Conservation (phyloP, 805 yeast species). For the Myxozyma neotropica region DNA sequence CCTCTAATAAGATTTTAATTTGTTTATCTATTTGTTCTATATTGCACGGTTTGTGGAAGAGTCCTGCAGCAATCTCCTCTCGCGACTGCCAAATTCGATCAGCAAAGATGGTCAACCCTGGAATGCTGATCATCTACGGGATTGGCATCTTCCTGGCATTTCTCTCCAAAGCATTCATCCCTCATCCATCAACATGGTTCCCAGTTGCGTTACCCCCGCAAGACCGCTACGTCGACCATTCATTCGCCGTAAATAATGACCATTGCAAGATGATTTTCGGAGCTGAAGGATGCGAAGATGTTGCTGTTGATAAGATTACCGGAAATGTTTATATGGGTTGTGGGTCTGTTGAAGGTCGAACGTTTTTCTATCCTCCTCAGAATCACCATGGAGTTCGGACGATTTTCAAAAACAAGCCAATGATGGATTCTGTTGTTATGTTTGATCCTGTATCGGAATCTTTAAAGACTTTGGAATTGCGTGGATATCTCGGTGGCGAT, state of each 20-base stretch:
- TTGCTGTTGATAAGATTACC: conserved; percentile 15
- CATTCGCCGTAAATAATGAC: conserved; percentile 10
- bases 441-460: conserved; percentile 8
- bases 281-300: conserved; percentile 21
- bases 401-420: neutral
- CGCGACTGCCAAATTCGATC: too few relatives aligned
- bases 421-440: conserved; percentile 6
- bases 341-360: conserved; percentile 17
- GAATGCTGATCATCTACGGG: conserved; percentile 2
- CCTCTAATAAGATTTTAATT: neutral
- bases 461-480: conserved; percentile 3
- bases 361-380: conserved; percentile 19
- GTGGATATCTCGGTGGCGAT: conserved; percentile 3
- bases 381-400: conserved; percentile 2
- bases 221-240: conserved; percentile 4
- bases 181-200: conserved; percentile 11
- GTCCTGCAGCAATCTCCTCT: too few relatives aligned
- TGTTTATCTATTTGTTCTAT: too few relatives aligned
- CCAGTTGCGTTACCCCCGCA: neutral
- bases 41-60: too few relatives aligned
- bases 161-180: conserved; percentile 2
- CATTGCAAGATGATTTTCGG: conserved; percentile 7
- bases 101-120: neutral
- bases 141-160: conserved; percentile 9
- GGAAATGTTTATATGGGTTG: conserved; percentile 21